Evolutionary conservation across 2,329 filamentous ascomycete genomes (phyloP), one percentile per base, ranked within the genome.

Genomic region (Simplicillium sp.): DNA sequence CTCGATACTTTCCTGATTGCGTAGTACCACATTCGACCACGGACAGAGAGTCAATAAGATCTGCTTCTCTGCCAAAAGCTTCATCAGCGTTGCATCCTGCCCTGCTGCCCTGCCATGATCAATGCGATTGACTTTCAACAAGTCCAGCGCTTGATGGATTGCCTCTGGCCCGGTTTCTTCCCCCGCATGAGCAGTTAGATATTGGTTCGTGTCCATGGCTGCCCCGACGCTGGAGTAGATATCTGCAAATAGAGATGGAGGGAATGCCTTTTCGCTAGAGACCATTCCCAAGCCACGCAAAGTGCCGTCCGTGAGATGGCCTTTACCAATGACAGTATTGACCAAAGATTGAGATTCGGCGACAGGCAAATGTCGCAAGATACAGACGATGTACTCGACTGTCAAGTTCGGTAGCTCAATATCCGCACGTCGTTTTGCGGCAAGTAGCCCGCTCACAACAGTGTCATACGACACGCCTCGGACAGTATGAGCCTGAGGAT

Each of bases 141-240:
- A 25, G 20, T 25, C 20, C 20, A 25, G 20, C 20, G 20, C 20
- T 25, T 25, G 20, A 9, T 25, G 9, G 9, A 25, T 25, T 25
- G 20, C 20, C 20, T 66, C 68, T 3, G 79, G 62, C 13, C 82
- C 80, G 1, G 81, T 83, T 54, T 89, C 84, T 57, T 89, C 84
- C 39, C 84, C 83, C 3, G 80, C 83, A 56, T 89, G 84, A 3
- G 83, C 78, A 0, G 84, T 89, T n/a, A 77, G 66, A 20, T 68
- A 63, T 38, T 84, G 9, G 34, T 36, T 67, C 0, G 76, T 75
- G 20, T 64, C 64, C 18, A 58, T 57, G 0, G 76, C 80, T 15
- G 68, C 65, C 1, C 55, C 60, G 53, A 56, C 54, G 29, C 51
- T 50, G 34, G 53, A 52, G 46, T 81, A 90, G 31, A 84, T 63